Percentiles rank a stretch among this genome's conserved stretches.
These are phyloP conservation scores for Clarireedia monteithiana DNA, from an alignment of 2,329 filamentous ascomycete genomes.

Conservation along the genomic window DNA sequence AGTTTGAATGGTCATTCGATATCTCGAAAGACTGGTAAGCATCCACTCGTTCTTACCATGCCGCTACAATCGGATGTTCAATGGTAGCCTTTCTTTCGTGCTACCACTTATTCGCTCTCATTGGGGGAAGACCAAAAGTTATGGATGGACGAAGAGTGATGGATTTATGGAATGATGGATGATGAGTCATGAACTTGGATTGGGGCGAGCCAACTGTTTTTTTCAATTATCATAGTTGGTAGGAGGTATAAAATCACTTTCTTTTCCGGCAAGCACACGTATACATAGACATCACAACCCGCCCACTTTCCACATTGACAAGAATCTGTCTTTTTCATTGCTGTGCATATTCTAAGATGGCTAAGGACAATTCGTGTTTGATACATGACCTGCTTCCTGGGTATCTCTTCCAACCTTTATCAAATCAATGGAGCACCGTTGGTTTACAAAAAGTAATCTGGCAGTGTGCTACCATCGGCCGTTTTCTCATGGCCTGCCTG, in stretches of 20 bases:
- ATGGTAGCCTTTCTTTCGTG: too few species aligned
- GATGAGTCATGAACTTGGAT: slow-evolving; percentile 1
- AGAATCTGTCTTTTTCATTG: too few species aligned
- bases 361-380: background rate
- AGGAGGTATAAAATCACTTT: background rate
- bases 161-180: background rate
- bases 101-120: too few species aligned
- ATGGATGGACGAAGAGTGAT: background rate
- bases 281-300: slow-evolving; percentile 3
- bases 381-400: background rate
- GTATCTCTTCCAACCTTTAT: slow-evolving; percentile 2
- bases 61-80: too few species aligned
- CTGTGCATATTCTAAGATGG: background rate
- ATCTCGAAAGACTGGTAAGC: slow-evolving; percentile 90
- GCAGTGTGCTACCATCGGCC: slow-evolving; percentile 55
- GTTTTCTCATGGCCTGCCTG: slow-evolving; percentile 66
- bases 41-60: background rate
- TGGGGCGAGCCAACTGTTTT: background rate
- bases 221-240: background rate
- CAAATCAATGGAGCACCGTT: background rate
- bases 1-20: slow-evolving; percentile 94
- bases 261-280: slow-evolving; percentile 3
- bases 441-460: slow-evolving; percentile 52
- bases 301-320: background rate
- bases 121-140: background rate